Conservation (phyloP, 1,284 basidiomycete genomes). For the Tranzscheliella williamsii region DNA sequence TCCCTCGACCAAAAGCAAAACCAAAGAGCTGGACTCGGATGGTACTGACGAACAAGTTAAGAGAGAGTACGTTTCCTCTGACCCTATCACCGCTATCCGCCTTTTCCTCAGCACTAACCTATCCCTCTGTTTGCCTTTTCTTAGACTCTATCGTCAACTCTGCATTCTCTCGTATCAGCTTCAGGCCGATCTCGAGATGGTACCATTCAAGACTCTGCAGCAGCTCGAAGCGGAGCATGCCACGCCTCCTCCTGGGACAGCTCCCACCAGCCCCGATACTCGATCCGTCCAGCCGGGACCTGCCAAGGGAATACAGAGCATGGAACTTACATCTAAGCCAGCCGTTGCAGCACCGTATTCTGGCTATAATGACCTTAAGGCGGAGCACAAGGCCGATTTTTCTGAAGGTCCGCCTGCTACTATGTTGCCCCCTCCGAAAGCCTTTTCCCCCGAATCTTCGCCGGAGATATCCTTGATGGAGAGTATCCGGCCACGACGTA, state of each 20-base stretch:
- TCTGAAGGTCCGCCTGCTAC: neutral
- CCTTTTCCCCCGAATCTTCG: slow-evolving; percentile 31
- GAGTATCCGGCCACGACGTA: slow-evolving; percentile 3
- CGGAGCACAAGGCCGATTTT: slow-evolving; percentile 15
- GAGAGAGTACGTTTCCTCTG: slow-evolving; percentile 5
- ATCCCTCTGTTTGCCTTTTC: too few relatives aligned
- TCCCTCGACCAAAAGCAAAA: slow-evolving; percentile 8
- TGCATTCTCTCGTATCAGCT: slow-evolving; percentile 41
- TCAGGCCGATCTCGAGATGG: slow-evolving; percentile 38
- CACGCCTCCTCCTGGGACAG: slow-evolving; percentile 9
- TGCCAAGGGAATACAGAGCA: neutral
- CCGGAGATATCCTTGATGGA: slow-evolving; percentile 29
- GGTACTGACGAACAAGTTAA: slow-evolving; percentile 25
- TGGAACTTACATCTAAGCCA: too few relatives aligned
- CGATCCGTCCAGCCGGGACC: neutral
- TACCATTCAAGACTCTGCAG: slow-evolving; percentile 19
- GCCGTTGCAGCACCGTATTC: too few relatives aligned
- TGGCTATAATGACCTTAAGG: too few relatives aligned
- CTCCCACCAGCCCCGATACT: neutral
- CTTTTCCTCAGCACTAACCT: too few relatives aligned
- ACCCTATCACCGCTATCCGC: too few relatives aligned
- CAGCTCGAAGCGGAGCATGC: slow-evolving; percentile 16
- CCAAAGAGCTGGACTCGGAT: slow-evolving; percentile 17
- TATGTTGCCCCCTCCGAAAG: neutral
- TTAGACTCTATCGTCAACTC: slow-evolving; percentile 25